Evolutionary conservation across 2,329 filamentous ascomycete genomes (phyloP).

Genomic region (Chrysoporthe deuterocubensis): DNA sequence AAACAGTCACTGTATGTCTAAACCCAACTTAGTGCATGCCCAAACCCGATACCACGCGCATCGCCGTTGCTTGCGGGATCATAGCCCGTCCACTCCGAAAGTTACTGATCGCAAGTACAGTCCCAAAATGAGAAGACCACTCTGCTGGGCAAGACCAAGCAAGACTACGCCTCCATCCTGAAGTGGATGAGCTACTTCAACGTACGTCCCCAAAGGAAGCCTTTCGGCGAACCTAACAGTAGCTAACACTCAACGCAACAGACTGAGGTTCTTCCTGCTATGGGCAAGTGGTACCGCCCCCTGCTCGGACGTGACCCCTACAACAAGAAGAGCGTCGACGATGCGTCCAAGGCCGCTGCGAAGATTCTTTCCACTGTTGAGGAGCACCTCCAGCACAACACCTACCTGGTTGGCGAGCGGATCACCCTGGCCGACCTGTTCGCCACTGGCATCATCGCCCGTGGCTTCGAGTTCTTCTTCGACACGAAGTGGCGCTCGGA

Average conservation of each 20-base stretch:
- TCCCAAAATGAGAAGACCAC: conserved; percentile 99
- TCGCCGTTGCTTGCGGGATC: conserved; percentile 28
- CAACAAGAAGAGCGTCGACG: conserved; percentile 98
- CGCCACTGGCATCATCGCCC: conserved; percentile 74
- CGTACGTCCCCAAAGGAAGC: conserved; percentile 35
- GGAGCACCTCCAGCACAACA: conserved; percentile 88
- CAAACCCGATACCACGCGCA: conserved; percentile 19
- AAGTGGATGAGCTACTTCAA: conserved; percentile 99
- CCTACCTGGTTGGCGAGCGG: conserved; percentile 96
- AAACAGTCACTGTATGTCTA: conserved; percentile 27
- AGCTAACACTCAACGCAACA: conserved; percentile 18
- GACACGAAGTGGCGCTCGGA: conserved; percentile 84
- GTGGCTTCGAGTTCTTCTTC: conserved; percentile 93
- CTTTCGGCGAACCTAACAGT: neutral
- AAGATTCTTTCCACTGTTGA: conserved; percentile 77
- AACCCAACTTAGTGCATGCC: conserved; percentile 2
- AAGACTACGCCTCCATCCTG: conserved; percentile 97
- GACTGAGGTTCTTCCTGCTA: conserved; percentile 72
- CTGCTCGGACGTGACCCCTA: conserved; percentile 81
- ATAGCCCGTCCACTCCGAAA: neutral
- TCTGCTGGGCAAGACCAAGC: conserved; percentile 99
- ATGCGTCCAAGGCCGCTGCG: conserved; percentile 69
- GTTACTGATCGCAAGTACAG: conserved; percentile 16
- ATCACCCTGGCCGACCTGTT: conserved; percentile 96
- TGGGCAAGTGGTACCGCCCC: conserved; percentile 85